Conservation (phyloP, 805 yeast species). For the Barnettozyma sp. region DNA sequence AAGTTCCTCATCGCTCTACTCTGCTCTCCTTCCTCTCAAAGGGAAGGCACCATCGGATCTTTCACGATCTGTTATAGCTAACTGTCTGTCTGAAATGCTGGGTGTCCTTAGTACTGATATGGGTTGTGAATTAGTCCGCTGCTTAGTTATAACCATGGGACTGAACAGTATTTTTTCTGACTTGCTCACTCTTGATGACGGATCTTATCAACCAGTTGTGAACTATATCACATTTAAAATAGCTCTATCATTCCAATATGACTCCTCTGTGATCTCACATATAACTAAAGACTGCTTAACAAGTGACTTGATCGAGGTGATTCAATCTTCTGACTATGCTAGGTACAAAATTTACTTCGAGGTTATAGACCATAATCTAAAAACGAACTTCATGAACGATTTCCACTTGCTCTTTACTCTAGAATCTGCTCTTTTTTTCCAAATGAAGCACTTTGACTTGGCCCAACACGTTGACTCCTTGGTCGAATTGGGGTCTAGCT, state of each 20-base stretch:
- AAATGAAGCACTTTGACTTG: constrained; percentile 12
- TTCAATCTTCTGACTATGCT: constrained; percentile 15
- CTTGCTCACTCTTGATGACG: constrained; percentile 3
- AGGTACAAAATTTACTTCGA: constrained; percentile 23
- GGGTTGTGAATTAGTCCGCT: constrained; percentile 11
- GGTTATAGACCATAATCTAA: constrained; percentile 22
- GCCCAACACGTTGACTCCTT: constrained; percentile 11
- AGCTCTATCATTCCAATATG: constrained; percentile 1
- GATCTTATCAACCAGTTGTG: constrained; percentile 2
- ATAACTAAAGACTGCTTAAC: constrained; percentile 7
- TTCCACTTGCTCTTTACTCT: constrained; percentile 14
- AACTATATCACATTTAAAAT: constrained; percentile 16
- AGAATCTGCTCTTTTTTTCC: constrained; percentile 9
- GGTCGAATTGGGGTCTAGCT: constrained; percentile 19
- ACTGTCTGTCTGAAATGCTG: constrained; percentile 8
- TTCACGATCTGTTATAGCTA: neutral
- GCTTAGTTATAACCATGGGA: constrained; percentile 9
- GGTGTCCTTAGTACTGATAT: constrained; percentile 6
- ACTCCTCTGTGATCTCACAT: neutral
- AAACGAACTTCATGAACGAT: constrained; percentile 16
- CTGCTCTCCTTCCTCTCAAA: constrained; percentile 3
- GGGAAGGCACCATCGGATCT: too few relatives aligned
- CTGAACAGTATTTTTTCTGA: constrained; percentile 7
- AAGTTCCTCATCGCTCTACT: constrained; percentile 7
- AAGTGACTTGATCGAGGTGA: constrained; percentile 14